A percentile compares a stretch with the other conserved stretches of the same genome.
Conservation (phyloP, 345 rosid species). For the Noccaea bulbosa region DNA sequence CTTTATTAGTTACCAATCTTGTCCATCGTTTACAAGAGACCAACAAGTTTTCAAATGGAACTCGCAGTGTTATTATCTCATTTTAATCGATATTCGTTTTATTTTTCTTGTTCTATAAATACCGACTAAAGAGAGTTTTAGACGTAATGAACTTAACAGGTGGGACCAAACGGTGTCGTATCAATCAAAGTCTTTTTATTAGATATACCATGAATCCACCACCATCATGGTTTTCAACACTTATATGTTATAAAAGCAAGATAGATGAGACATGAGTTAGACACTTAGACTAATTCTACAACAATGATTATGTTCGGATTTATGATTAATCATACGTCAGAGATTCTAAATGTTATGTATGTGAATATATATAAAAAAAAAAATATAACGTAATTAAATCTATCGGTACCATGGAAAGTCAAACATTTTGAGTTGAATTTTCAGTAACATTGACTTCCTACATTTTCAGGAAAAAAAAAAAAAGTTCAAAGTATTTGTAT, state of each 20-base stretch:
- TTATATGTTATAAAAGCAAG: neutral
- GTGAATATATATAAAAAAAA: slow-evolving; percentile 1
- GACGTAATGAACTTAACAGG: slow-evolving; percentile 40
- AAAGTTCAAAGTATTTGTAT: neutral
- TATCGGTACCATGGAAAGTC: slow-evolving; percentile 3
- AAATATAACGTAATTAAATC: slow-evolving; percentile 14
- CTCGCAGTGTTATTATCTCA: slow-evolving; percentile 32
- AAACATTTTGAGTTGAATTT: neutral
- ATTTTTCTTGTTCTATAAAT: slow-evolving; percentile 37
- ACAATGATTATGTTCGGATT: slow-evolving; percentile 32
- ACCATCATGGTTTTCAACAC: slow-evolving; percentile 26
- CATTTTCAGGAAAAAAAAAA: neutral
- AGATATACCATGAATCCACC: slow-evolving; percentile 21
- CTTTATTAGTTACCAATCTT: slow-evolving; percentile 47
- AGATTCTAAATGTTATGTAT: slow-evolving; percentile 18
- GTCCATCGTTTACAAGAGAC: slow-evolving; percentile 37
- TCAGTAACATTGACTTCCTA: neutral
- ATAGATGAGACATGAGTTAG: slow-evolving; percentile 18
- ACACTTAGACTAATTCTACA: slow-evolving; percentile 11
- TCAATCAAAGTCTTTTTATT: slow-evolving; percentile 23
- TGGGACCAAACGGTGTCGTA: slow-evolving; percentile 37
- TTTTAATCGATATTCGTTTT: slow-evolving; percentile 26
- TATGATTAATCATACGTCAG: slow-evolving; percentile 28
- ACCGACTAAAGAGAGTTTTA: slow-evolving; percentile 36
- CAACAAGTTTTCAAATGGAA: slow-evolving; percentile 31